A percentile compares a stretch with the other conserved stretches of the same genome.
These are phyloP conservation scores for Tricholoma matsutake DNA, from an alignment of 768 basidiomycete species.

Conservation along the genomic window DNA sequence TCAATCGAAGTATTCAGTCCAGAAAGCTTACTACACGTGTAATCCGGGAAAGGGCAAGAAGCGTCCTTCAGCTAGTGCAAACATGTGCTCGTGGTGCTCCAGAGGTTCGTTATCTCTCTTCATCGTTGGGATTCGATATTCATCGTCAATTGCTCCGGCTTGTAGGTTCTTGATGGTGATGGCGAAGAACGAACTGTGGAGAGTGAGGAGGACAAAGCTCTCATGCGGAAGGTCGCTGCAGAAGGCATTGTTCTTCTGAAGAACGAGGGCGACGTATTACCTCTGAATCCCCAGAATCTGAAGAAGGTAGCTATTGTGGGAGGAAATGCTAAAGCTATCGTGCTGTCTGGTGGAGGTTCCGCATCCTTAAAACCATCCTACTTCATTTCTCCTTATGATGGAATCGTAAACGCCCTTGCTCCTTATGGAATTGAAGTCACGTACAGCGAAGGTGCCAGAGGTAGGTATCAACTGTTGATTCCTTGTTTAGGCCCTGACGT, in stretches of 20 bases:
- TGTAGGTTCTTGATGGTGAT: slow-evolving; percentile 70
- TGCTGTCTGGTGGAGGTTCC: slow-evolving; percentile 69
- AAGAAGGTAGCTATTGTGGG: slow-evolving; percentile 78
- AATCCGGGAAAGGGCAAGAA: slow-evolving; percentile 62
- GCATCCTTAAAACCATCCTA: slow-evolving; percentile 73
- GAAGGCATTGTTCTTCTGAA: slow-evolving; percentile 75
- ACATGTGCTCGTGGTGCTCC: slow-evolving; percentile 65
- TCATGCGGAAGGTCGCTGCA: slow-evolving; percentile 66
- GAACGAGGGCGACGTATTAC: slow-evolving; percentile 56
- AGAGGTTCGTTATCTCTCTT: slow-evolving; percentile 40
- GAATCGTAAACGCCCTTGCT: slow-evolving; percentile 59
- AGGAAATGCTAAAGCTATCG: slow-evolving; percentile 60
- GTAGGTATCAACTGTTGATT: slow-evolving; percentile 32
- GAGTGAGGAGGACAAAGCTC: slow-evolving; percentile 53
- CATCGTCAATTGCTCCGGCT: neutral
- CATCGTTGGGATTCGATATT: neutral
- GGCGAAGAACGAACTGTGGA: slow-evolving; percentile 62
- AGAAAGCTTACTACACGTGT: slow-evolving; percentile 64
- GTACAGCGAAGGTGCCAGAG: slow-evolving; percentile 67
- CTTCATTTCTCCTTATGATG: slow-evolving; percentile 74
- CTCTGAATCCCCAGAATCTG: slow-evolving; percentile 44
- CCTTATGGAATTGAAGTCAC: slow-evolving; percentile 49
- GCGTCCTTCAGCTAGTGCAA: slow-evolving; percentile 67
- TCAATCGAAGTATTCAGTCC: slow-evolving; percentile 56
- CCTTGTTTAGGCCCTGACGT: neutral